Percentiles rank a stretch among this genome's conserved stretches.
phyloP scores from a whole-genome alignment of 495 filamentous ascomycete species.

The Copromyces sp. region DNA sequence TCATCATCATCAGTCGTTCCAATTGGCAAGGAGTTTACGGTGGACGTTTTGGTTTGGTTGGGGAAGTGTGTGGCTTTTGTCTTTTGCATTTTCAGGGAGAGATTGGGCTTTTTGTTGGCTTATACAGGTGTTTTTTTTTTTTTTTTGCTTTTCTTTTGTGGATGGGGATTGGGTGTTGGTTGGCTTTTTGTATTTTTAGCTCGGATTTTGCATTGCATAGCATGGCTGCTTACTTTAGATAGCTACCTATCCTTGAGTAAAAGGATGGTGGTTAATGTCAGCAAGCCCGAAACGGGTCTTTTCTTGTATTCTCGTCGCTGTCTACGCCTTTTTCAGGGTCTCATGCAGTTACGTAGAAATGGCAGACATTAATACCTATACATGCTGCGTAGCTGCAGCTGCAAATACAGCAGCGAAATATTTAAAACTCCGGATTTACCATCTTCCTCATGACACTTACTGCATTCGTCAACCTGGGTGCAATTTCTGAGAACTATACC shows the following conservation, averaged over 20 bases:
- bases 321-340: neutral
- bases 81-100: neutral
- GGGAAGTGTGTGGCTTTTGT: neutral
- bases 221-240: neutral
- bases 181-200: neutral
- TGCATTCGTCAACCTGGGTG: neutral
- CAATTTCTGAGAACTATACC: neutral
- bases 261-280: neutral
- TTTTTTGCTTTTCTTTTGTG: neutral
- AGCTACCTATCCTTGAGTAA: neutral
- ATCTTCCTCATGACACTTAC: neutral
- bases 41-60: neutral
- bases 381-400: neutral
- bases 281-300: neutral
- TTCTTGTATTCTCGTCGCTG: neutral
- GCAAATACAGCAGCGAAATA: neutral
- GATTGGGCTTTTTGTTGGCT: neutral
- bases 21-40: neutral
- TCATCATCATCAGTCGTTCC: neutral
- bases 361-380: no score
- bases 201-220: neutral
- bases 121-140: neutral
- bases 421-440: neutral
- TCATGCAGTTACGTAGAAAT: neutral
- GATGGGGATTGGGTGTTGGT: neutral